phyloP scores from a whole-genome alignment of 2,329 filamentous ascomycete genomes.

The Aspergillus terreus region DNA sequence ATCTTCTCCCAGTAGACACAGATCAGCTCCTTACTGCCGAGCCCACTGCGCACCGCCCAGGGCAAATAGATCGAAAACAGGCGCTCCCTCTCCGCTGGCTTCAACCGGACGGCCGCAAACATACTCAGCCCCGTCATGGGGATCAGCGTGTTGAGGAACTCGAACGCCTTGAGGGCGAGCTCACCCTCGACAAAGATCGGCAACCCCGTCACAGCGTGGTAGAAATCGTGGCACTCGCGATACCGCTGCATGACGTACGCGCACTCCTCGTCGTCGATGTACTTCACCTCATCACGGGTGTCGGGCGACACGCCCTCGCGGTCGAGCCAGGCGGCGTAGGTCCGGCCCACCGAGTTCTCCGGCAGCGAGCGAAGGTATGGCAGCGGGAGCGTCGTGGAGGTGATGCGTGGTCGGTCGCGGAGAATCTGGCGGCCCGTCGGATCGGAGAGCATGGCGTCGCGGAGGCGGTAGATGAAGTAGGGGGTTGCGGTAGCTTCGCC shows the following conservation, averaged over 20 bases:
- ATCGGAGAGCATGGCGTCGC: constrained; percentile 81
- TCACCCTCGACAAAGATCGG: constrained; percentile 94
- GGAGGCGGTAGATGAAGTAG: constrained; percentile 90
- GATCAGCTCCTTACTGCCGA: constrained; percentile 73
- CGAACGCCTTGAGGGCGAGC: constrained; percentile 94
- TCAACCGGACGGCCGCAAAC: constrained; percentile 64
- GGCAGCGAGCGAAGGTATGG: constrained; percentile 69
- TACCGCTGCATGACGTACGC: constrained; percentile 99
- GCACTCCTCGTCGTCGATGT: constrained; percentile 92
- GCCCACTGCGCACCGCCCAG: constrained; percentile 84
- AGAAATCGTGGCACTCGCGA: constrained; percentile 96
- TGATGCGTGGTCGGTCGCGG: constrained; percentile 82
- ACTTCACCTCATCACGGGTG: constrained; percentile 75
- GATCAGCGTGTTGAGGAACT: constrained; percentile 89
- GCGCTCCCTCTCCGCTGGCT: constrained; percentile 58
- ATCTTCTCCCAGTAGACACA: constrained; percentile 99
- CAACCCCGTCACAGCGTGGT: constrained; percentile 87
- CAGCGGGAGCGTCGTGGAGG: constrained; percentile 66
- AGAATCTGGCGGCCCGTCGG: constrained; percentile 87
- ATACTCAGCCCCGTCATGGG: constrained; percentile 92
- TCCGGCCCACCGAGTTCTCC: constrained; percentile 69
- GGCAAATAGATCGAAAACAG: constrained; percentile 69
- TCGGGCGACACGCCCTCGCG: constrained; percentile 90
- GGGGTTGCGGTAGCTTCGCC: constrained; percentile 92
- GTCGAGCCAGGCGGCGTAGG: constrained; percentile 89